Percentiles rank a stretch among this genome's conserved stretches.
Conservation (phyloP, 140 eudicot genomes). For the Oenanthe javanica region DNA sequence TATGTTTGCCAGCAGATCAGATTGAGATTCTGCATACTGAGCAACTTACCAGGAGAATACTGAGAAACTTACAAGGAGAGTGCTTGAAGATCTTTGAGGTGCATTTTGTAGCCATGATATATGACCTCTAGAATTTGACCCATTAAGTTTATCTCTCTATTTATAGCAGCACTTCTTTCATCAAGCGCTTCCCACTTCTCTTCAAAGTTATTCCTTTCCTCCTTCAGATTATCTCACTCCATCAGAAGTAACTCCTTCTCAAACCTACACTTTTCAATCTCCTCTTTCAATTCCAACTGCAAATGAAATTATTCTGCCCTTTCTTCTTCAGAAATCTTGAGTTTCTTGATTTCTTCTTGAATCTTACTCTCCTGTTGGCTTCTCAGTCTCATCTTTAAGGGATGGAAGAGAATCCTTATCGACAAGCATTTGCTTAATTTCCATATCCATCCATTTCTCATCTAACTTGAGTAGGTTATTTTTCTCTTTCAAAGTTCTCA, state of each 20-base stretch:
- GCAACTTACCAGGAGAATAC: constrained; percentile 25
- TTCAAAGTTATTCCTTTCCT: constrained; percentile 65
- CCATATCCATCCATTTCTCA: constrained; percentile 40
- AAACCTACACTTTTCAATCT: constrained; percentile 53
- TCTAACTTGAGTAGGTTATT: constrained; percentile 45
- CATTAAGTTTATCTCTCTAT: constrained; percentile 39
- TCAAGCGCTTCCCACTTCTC: constrained; percentile 85
- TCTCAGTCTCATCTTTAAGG: constrained; percentile 39
- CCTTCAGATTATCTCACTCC: constrained; percentile 61
- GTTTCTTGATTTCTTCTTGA: constrained; percentile 46
- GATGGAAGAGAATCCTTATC: constrained; percentile 42
- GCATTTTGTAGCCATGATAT: constrained; percentile 51
- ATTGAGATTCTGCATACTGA: constrained; percentile 21
- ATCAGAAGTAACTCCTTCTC: constrained; percentile 47
- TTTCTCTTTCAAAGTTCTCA: constrained; percentile 49
- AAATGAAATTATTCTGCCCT: constrained; percentile 37
- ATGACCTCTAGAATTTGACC: constrained; percentile 26
- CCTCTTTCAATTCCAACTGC: constrained; percentile 17
- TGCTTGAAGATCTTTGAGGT: constrained; percentile 40
- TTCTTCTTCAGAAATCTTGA: constrained; percentile 41
- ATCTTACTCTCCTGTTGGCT: constrained; percentile 36
- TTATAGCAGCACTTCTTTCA: constrained; percentile 44
- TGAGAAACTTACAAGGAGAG: constrained; percentile 13
- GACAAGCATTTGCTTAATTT: constrained; percentile 36
- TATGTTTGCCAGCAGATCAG: constrained; percentile 13